Evolutionary conservation across 768 basidiomycete genomes (phyloP).

Genomic region (Psilocybe tampanensis): DNA sequence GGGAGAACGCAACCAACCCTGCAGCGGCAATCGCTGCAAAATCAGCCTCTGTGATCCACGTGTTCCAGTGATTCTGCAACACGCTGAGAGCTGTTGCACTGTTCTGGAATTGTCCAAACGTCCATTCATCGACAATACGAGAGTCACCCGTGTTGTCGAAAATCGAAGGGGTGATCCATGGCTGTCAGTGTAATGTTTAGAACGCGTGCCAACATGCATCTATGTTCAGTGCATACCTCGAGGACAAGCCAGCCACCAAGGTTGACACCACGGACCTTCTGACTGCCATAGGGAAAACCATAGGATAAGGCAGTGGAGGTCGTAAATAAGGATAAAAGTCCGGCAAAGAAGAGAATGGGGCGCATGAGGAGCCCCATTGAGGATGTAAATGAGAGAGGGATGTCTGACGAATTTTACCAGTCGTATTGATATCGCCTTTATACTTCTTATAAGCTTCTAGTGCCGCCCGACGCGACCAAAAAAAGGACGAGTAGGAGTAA

Average conservation of each 20-base stretch:
- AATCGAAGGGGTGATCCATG: slow-evolving; percentile 79
- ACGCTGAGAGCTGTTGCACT: slow-evolving; percentile 45
- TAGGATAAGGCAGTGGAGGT: slow-evolving; percentile 33
- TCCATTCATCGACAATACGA: slow-evolving; percentile 73
- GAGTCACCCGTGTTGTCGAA: slow-evolving; percentile 68
- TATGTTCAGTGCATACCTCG: slow-evolving; percentile 33
- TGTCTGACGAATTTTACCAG: background rate
- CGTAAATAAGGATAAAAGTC: slow-evolving; percentile 15
- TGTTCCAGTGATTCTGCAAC: slow-evolving; percentile 74
- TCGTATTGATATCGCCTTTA: slow-evolving; percentile 7
- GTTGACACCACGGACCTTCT: slow-evolving; percentile 83
- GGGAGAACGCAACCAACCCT: slow-evolving; percentile 45
- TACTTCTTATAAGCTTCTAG: slow-evolving; percentile 21
- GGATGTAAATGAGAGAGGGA: background rate
- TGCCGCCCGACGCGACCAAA: slow-evolving; percentile 7
- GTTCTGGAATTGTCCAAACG: slow-evolving; percentile 68
- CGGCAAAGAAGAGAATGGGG: background rate
- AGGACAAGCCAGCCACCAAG: slow-evolving; percentile 64
- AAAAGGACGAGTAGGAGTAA: slow-evolving; percentile 13
- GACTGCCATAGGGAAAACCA: slow-evolving; percentile 72
- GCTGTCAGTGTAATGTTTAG: slow-evolving; percentile 34
- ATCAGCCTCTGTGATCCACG: slow-evolving; percentile 84
- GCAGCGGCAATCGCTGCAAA: slow-evolving; percentile 75
- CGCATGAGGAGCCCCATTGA: slow-evolving; percentile 9
- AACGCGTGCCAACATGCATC: background rate